phyloP scores from a whole-genome alignment of 2,329 filamentous ascomycete genomes.

The Xylaria digitata region DNA sequence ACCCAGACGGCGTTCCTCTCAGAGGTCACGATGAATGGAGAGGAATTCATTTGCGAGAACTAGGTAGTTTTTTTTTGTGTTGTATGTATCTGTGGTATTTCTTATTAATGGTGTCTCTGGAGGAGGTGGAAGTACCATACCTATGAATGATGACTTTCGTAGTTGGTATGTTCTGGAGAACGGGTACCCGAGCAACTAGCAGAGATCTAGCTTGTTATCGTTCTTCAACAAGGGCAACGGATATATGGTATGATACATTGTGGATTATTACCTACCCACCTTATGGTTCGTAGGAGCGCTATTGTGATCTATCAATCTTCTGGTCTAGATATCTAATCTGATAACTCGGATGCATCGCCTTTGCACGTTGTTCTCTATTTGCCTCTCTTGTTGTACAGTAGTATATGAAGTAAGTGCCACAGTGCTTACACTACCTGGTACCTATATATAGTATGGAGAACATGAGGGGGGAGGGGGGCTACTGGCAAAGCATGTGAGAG shows the following conservation, averaged over 20 bases:
- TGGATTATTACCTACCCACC: neutral
- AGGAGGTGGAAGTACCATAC: neutral
- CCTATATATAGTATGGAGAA: too few species aligned
- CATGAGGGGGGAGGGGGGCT: neutral
- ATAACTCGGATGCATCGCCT: neutral
- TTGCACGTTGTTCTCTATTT: neutral
- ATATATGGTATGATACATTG: neutral
- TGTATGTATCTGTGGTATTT: neutral
- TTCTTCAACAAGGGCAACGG: neutral
- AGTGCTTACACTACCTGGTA: too few species aligned
- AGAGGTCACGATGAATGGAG: slow-evolving; percentile 18
- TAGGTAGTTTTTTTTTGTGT: neutral
- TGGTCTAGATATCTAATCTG: neutral
- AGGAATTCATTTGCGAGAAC: slow-evolving; percentile 38
- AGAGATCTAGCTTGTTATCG: neutral
- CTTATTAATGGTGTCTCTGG: neutral
- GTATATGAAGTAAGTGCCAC: neutral
- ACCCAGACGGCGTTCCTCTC: slow-evolving; percentile 38
- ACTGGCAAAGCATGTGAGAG: neutral
- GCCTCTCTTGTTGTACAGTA: neutral
- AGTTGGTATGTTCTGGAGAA: neutral
- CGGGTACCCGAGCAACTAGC: neutral
- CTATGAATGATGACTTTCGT: neutral
- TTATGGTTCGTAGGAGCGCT: neutral
- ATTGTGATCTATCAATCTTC: neutral